Conservation (phyloP, 805 yeast genomes). For the Zygoascus bituminiphila region DNA sequence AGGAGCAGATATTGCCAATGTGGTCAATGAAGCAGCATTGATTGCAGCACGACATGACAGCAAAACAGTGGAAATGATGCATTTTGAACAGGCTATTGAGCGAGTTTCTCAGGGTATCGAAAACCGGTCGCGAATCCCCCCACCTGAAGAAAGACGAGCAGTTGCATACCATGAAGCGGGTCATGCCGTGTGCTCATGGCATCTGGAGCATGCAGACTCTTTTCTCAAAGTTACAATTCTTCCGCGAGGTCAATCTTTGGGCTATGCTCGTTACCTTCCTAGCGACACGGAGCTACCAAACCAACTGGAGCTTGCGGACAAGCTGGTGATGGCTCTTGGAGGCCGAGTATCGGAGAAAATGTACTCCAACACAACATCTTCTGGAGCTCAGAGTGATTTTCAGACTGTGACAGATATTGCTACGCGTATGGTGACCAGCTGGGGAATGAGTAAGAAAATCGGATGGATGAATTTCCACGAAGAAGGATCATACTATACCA, state of each 20-base stretch:
- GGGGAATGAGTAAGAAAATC: constrained; percentile 83
- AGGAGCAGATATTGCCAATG: constrained; percentile 97
- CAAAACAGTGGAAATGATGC: constrained; percentile 55
- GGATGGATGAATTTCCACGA: constrained; percentile 79
- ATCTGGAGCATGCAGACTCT: constrained; percentile 82
- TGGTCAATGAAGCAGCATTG: constrained; percentile 93
- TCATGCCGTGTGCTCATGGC: constrained; percentile 98
- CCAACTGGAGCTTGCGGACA: constrained; percentile 69
- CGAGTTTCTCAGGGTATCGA: constrained; percentile 95
- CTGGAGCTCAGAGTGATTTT: constrained; percentile 96
- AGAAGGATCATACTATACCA: constrained; percentile 57
- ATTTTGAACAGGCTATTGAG: constrained; percentile 94
- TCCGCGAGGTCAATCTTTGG: constrained; percentile 94
- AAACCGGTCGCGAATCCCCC: constrained; percentile 73
- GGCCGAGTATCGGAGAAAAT: constrained; percentile 96
- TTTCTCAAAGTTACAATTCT: constrained; percentile 92
- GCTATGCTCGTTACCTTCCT: constrained; percentile 95
- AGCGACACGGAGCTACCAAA: constrained; percentile 78
- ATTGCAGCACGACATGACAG: constrained; percentile 86
- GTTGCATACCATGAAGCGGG: constrained; percentile 99
- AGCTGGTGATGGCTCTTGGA: constrained; percentile 95
- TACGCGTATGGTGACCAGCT: constrained; percentile 78
- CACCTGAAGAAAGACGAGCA: constrained; percentile 76
- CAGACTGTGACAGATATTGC: constrained; percentile 94
- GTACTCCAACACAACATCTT: constrained; percentile 80